Evolutionary conservation across 2,329 filamentous ascomycete genomes (phyloP).

Genomic region (Myriosclerotinia scirpicola): DNA sequence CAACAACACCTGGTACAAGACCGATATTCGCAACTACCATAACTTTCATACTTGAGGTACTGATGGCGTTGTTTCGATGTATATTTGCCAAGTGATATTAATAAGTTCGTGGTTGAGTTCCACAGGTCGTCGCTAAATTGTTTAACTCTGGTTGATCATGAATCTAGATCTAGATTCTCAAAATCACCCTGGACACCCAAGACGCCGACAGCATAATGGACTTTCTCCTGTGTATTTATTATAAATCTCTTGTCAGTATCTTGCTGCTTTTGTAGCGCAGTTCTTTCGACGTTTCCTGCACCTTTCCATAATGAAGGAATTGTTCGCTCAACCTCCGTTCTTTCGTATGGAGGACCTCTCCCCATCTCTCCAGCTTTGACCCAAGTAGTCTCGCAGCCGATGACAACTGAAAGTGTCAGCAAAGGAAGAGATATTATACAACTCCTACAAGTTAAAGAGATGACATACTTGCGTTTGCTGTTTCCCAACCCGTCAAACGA

Average conservation of each 20-base stretch:
- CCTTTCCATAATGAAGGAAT: conserved; percentile 49
- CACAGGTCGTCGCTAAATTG: no score
- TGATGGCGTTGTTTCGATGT: neutral
- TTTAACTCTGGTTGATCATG: neutral
- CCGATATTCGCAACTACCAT: neutral
- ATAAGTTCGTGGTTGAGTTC: no score
- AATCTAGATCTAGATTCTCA: conserved; percentile 55
- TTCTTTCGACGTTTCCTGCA: conserved; percentile 50
- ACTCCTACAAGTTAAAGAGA: neutral
- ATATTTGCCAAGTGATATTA: no score
- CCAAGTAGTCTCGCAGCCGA: conserved; percentile 85
- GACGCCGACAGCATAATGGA: conserved; percentile 76
- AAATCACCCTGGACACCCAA: conserved; percentile 77
- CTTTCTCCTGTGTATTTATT: conserved; percentile 60
- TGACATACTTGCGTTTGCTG: conserved; percentile 61
- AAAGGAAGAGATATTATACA: neutral
- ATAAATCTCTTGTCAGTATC: conserved; percentile 56
- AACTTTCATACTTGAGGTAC: neutral
- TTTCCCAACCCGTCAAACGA: conserved; percentile 83
- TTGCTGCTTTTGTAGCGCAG: conserved; percentile 46
- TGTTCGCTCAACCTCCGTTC: conserved; percentile 45
- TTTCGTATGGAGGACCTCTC: conserved; percentile 71
- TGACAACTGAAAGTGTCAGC: conserved; percentile 53
- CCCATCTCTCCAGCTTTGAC: conserved; percentile 70
- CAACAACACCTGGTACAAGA: neutral